Conservation (phyloP, 75 land plant species). For the Picea sitchensis region DNA sequence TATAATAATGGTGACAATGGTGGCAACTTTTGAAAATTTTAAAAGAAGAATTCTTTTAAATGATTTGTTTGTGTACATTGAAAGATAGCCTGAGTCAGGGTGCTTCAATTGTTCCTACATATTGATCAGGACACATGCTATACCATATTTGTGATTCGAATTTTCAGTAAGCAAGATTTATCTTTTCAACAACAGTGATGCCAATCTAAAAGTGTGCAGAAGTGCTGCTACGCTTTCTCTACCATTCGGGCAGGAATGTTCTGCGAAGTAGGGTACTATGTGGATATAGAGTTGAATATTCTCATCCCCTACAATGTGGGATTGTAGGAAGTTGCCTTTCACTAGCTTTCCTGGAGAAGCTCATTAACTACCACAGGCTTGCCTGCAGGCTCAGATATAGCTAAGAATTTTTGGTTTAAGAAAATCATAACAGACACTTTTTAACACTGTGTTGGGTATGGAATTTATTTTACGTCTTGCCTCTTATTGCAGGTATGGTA, state of each 20-base stretch:
- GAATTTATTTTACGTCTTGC: not conserved
- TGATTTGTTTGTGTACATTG: not conserved
- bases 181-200: not conserved
- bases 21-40: not conserved
- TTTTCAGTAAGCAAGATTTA: not conserved
- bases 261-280: not conserved
- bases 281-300: not conserved
- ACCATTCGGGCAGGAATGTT: not conserved
- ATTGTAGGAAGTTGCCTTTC: not conserved
- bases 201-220: not conserved
- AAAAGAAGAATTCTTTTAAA: not conserved
- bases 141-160: not conserved
- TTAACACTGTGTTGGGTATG: not conserved
- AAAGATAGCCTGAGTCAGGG: not conserved
- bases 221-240: not conserved
- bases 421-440: no score
- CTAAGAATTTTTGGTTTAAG: no score
- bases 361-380: not conserved
- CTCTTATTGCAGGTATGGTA: slow-evolving; percentile 69
- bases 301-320: not conserved
- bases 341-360: not conserved
- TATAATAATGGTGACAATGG: not conserved
- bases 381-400: not conserved
- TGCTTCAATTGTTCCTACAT: not conserved
- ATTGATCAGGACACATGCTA: not conserved